Conservation (phyloP, 306 rosid genomes). For the Delonix regia region DNA sequence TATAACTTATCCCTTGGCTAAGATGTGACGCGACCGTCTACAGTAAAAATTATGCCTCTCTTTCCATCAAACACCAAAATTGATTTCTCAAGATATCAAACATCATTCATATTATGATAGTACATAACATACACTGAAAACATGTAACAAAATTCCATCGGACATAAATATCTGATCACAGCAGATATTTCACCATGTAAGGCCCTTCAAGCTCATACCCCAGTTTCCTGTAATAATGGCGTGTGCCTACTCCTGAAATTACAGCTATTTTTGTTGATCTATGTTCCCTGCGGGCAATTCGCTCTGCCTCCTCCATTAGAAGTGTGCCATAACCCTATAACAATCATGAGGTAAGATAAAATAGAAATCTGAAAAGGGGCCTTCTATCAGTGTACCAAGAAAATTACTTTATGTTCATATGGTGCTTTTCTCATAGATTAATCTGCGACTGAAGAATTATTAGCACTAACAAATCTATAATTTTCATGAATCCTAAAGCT, state of each 20-base stretch:
- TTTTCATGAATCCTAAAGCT: slow-evolving; percentile 1
- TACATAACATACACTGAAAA: slow-evolving; percentile 29
- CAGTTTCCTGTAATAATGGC: slow-evolving; percentile 87
- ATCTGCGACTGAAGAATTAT: slow-evolving; percentile 20
- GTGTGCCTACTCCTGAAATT: slow-evolving; percentile 96
- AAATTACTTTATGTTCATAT: background rate
- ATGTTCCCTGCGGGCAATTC: slow-evolving; percentile 76
- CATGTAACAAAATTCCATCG: slow-evolving; percentile 48
- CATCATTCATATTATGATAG: background rate
- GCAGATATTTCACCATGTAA: slow-evolving; percentile 87
- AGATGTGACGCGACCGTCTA: background rate
- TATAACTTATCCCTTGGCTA: background rate
- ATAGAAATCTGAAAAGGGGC: background rate
- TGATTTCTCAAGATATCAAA: background rate
- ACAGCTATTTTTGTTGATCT: slow-evolving; percentile 83
- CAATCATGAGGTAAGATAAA: slow-evolving; percentile 2
- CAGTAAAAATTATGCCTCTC: background rate
- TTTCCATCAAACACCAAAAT: background rate
- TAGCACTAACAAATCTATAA: background rate
- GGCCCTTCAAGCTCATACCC: slow-evolving; percentile 98
- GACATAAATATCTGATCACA: slow-evolving; percentile 36
- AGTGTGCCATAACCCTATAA: slow-evolving; percentile 95
- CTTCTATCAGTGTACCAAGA: background rate
- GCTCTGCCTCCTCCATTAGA: slow-evolving; percentile 96
- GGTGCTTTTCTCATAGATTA: background rate